A percentile compares a stretch with the other conserved stretches of the same genome.
phyloP scores from a whole-genome alignment of 768 basidiomycete genomes.

The Suillus luteus region DNA sequence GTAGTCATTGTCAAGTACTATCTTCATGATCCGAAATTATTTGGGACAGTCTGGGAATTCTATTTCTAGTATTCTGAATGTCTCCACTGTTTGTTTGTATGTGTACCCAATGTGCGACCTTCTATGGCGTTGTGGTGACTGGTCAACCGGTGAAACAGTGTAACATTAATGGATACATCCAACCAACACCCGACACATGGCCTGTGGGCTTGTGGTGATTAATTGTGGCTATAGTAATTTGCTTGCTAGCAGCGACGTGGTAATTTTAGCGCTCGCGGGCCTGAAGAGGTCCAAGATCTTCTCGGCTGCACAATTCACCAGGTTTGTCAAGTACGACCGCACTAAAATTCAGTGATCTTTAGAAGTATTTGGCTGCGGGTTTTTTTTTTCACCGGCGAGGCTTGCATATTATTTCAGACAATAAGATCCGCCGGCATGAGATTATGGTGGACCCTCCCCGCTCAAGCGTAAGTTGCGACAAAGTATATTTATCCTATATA shows the following conservation, averaged over 20 bases:
- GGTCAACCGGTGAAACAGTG: neutral
- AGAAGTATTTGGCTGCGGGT: neutral
- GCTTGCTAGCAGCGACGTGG: conserved; percentile 8
- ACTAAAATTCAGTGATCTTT: neutral
- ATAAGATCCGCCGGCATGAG: neutral
- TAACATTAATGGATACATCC: neutral
- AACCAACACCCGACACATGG: conserved; percentile 6
- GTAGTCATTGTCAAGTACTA: neutral
- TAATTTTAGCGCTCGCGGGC: neutral
- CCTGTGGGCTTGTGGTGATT: neutral
- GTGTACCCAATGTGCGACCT: neutral
- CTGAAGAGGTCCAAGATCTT: neutral
- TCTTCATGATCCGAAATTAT: conserved; percentile 6
- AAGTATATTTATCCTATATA: neutral
- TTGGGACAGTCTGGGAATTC: neutral
- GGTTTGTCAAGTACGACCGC: neutral
- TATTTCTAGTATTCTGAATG: conserved; percentile 1
- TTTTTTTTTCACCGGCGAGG: neutral
- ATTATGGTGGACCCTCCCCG: neutral
- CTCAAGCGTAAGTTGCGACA: neutral
- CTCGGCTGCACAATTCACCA: neutral
- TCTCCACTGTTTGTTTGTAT: neutral
- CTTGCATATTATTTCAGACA: neutral
- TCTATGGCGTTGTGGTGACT: neutral
- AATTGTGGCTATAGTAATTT: neutral